Evolutionary conservation across 2,329 filamentous ascomycete genomes (phyloP).

Genomic region (Pseudogymnoascus sp.): DNA sequence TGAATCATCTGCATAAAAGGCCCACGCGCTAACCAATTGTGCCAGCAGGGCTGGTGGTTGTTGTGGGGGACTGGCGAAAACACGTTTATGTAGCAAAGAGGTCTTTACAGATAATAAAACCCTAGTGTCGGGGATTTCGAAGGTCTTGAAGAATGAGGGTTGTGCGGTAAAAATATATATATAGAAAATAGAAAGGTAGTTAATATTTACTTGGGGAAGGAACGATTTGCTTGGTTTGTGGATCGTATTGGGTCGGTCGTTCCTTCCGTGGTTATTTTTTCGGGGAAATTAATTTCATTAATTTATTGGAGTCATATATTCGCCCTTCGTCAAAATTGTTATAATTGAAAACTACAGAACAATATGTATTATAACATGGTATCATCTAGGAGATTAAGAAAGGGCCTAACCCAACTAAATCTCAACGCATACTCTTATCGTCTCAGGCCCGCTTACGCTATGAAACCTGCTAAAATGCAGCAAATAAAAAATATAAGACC

Average conservation of each 20-base stretch:
- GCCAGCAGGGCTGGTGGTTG: constrained; percentile 4
- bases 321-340: background rate
- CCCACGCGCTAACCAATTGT: constrained; percentile 7
- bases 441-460: background rate
- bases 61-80: background rate
- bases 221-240: background rate
- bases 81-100: background rate
- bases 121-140: background rate
- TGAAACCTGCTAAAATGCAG: background rate
- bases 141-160: background rate
- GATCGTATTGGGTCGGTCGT: background rate
- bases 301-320: background rate
- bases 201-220: background rate
- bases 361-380: background rate
- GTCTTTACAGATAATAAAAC: background rate
- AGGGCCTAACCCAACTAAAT: background rate
- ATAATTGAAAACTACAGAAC: background rate
- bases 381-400: background rate
- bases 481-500: background rate
- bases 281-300: background rate
- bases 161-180: too few relatives aligned
- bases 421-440: background rate
- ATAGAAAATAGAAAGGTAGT: background rate
- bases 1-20: constrained; percentile 2
- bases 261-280: background rate